Evolutionary conservation across 129 eudicot genomes (phyloP), one percentile per base, ranked within the genome.

Genomic region (Artemisia tridentata): DNA sequence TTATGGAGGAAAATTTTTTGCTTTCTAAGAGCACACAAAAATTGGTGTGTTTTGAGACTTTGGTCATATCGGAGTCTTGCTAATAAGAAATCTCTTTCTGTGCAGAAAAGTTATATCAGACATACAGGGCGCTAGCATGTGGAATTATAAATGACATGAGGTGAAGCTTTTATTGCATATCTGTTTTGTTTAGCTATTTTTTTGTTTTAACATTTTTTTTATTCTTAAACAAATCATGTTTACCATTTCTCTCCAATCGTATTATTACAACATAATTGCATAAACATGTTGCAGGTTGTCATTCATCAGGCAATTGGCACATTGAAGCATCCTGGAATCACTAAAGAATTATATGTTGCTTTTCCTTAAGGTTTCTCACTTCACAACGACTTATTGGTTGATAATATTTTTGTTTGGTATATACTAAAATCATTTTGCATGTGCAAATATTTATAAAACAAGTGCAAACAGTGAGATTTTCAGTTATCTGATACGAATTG

Each of bases 271-370:
- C n/a, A 77, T 56, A 51, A 69, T 11, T 13, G 21, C 65, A 61
- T 65, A 38, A 38, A 38, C 53, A 59, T 78, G 62, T 75, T 65
- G 59, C 81, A 93, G 98, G 78, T 89, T 70, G 69, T 76, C 58
- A 80, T 89, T 61, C 82, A 87, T 52, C 86, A 89, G 77, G 92
- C 98, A 66, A 93, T 93, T 84, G 98, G 98, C 50, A 71, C 76
- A 45, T 81, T 84, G 60, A 84, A 80, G 79, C 89, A 93, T 82
- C 86, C 91, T 68, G 96, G 97, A 45, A 97, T 93, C 31, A 96
- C 98, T 52, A 85, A 84, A 79, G 98, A 97, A 71, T 84, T 93
- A 72, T 93, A 89, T 79, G 97, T 93, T 78, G 96, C 98, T 63
- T 87, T 85, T 63, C 74, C 86, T 47, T 81, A 90, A 86, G 98